Base-by-base conservation (phyloP, 2,329 filamentous ascomycete species). In the Juglanconis sp. region DNA sequence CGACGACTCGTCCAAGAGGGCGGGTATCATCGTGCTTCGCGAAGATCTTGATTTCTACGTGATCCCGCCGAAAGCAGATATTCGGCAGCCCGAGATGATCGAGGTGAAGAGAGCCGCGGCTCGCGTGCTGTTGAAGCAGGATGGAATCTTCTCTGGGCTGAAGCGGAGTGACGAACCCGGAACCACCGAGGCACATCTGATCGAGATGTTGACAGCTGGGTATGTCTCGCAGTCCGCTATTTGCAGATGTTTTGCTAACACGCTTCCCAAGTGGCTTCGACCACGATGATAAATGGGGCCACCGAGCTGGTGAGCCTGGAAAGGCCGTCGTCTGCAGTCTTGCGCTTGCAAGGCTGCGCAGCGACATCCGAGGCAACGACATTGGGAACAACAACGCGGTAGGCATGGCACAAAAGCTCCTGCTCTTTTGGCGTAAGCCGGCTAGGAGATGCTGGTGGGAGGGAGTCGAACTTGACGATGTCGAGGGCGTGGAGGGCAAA, bases 141-240 rank as follows among this genome's bases (percentile, higher is more conserved):
- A 93, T 68, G 95, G 95, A 52, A 99, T 99, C 68, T 99, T 99
- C 73, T 96, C 93, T 3, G 95, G 95, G 0, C 79, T 99, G 51
- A 90, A 95, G 74, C 92, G 94, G 73, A 98, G 94, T 69, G 93
- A 99, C 68, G 95, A 99, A 76, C 88, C 91, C 17, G 95, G 95
- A 24, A 97, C 94, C 17, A 99, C 95, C 0, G 95, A 99, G 76
- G 95, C 96, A 67, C 95, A 99, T 79, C 81, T 99, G 44, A 99
- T 99, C 70, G 95, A 99, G 79, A 99, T 99, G 95, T 77, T 99
- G 76, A 99, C 95, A 57, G 95, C 95, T 71, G 95, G 94, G 94
- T 98, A 81, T 77, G 89, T 79, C 34, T 50, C 46, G 57, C 31
- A 42, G 35, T 53, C 32, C 47, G 30, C 3, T 15, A 9, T n/a